Percentiles rank a stretch among this genome's conserved stretches.
Conservation (phyloP, 495 filamentous ascomycete genomes). For the Massariosphaeria phaeospora region DNA sequence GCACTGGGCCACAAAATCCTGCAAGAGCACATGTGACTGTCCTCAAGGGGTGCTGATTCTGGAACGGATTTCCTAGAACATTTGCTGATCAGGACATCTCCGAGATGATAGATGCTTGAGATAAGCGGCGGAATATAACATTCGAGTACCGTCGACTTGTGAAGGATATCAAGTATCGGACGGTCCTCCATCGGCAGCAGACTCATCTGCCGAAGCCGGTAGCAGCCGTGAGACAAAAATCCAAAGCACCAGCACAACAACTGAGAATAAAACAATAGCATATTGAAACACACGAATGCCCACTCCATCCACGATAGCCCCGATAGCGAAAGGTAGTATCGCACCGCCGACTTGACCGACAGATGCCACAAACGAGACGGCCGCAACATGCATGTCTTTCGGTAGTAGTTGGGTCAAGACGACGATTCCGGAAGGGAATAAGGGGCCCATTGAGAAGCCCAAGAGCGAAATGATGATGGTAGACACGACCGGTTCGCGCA, state of each 20-base stretch:
- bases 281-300: conserved; percentile 17
- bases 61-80: too few species aligned
- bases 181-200: too few species aligned
- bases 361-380: conserved; percentile 13
- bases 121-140: too few species aligned
- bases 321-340: conserved; percentile 19
- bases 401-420: conserved; percentile 18
- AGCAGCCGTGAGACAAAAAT: too few species aligned
- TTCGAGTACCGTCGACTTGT: too few species aligned
- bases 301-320: conserved; percentile 7
- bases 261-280: not conserved
- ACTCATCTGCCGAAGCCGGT: too few species aligned
- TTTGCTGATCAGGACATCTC: too few species aligned
- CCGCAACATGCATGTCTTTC: conserved; percentile 14
- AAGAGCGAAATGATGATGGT: conserved; percentile 6
- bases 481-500: not conserved
- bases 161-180: too few species aligned
- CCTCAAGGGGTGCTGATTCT: too few species aligned
- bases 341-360: conserved; percentile 18
- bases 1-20: too few species aligned
- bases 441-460: conserved; percentile 21
- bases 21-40: too few species aligned
- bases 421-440: conserved; percentile 24
- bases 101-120: too few species aligned
- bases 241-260: conserved; percentile 1